These are phyloP conservation scores for Sabuloglossum arenarium DNA, from an alignment of 495 filamentous ascomycete genomes.

Conservation along the genomic window DNA sequence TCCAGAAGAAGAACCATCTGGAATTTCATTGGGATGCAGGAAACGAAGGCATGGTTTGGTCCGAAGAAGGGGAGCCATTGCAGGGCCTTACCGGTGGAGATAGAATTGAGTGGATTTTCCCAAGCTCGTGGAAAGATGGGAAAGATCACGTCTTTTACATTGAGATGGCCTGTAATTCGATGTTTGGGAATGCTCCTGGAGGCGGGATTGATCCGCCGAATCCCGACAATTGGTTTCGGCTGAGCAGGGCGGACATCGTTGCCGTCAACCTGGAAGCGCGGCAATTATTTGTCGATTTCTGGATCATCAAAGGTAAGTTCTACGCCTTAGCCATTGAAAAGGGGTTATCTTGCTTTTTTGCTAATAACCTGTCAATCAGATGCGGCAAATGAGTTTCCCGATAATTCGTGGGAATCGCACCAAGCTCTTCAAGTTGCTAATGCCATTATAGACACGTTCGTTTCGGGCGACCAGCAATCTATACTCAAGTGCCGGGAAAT, in stretches of 20 bases:
- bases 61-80: constrained; percentile 64
- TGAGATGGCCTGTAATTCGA: constrained; percentile 95
- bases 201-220: constrained; percentile 84
- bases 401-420: constrained; percentile 43
- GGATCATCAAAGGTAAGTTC: constrained; percentile 53
- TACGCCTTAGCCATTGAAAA: not conserved
- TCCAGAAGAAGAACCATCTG: constrained; percentile 50
- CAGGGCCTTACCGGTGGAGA: constrained; percentile 90
- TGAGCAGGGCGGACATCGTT: constrained; percentile 66
- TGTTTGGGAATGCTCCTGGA: constrained; percentile 84
- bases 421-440: constrained; percentile 66
- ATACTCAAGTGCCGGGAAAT: constrained; percentile 63
- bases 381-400: constrained; percentile 17
- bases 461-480: constrained; percentile 53
- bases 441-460: constrained; percentile 73
- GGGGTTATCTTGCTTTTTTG: not conserved
- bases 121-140: constrained; percentile 57
- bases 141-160: constrained; percentile 79
- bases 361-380: constrained; percentile 7
- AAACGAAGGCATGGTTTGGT: constrained; percentile 84
- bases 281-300: constrained; percentile 73
- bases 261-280: constrained; percentile 73
- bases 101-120: constrained; percentile 74
- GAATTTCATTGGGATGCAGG: constrained; percentile 93
- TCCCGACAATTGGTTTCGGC: constrained; percentile 56